Percentiles rank a stretch among this genome's conserved stretches.
Evolutionary conservation across 495 filamentous ascomycete species (phyloP).

Genomic region (Trichocladium antarcticum): DNA sequence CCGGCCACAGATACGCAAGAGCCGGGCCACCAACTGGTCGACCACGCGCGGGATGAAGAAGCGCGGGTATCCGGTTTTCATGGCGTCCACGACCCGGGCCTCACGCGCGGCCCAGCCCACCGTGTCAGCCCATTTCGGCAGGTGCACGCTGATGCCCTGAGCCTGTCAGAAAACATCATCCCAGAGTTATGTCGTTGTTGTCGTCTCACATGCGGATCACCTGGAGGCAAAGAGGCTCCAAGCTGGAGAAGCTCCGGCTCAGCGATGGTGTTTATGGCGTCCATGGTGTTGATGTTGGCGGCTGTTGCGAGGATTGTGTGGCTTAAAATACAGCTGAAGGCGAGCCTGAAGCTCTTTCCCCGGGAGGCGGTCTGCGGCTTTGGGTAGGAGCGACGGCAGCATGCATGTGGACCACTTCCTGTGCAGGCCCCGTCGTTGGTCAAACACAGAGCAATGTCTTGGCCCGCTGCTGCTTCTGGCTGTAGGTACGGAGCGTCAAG

Average conservation of each 20-base stretch:
- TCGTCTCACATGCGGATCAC: slow-evolving; percentile 15
- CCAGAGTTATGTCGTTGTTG: background rate
- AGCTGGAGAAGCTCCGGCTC: slow-evolving; percentile 8
- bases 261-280: background rate
- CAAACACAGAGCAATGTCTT: too few species aligned
- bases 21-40: background rate
- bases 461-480: too few species aligned
- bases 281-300: too few species aligned
- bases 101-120: slow-evolving; percentile 21
- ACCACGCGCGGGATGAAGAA: slow-evolving; percentile 18
- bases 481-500: too few species aligned
- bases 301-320: too few species aligned
- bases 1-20: background rate
- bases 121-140: slow-evolving; percentile 22
- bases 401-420: too few species aligned
- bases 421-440: too few species aligned
- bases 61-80: slow-evolving; percentile 23
- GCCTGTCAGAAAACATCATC: background rate
- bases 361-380: too few species aligned
- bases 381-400: too few species aligned
- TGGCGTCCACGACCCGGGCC: slow-evolving; percentile 12
- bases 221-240: slow-evolving; percentile 9
- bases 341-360: too few species aligned
- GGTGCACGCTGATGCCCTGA: slow-evolving; percentile 22
- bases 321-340: too few species aligned